Percentiles rank a stretch among this genome's conserved stretches.
Evolutionary conservation across 23 red algal genomes (phyloP).

Genomic region (Chondrus crispus): DNA sequence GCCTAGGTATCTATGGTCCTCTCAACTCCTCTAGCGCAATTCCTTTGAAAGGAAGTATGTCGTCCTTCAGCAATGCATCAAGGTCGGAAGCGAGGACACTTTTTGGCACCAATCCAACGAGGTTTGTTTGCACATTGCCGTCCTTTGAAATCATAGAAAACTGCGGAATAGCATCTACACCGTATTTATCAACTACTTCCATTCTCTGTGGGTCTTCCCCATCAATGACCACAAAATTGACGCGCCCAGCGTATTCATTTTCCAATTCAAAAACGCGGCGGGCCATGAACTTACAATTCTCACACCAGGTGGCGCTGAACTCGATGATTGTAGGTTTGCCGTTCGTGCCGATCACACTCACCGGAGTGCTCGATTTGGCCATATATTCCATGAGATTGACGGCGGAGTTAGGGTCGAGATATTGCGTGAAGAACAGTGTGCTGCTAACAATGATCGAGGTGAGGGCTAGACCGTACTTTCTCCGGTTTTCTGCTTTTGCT

Average conservation of each 20-base stretch:
- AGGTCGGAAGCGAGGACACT: slow-evolving; percentile 37
- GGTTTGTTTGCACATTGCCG: slow-evolving; percentile 27
- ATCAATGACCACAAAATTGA: slow-evolving; percentile 66
- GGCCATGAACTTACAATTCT: slow-evolving; percentile 29
- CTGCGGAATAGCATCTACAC: slow-evolving; percentile 68
- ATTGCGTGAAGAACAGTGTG: background rate
- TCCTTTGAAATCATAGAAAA: slow-evolving; percentile 37
- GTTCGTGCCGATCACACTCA: slow-evolving; percentile 44
- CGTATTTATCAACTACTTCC: slow-evolving; percentile 43
- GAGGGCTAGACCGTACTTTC: background rate
- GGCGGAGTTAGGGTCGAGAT: slow-evolving; percentile 10
- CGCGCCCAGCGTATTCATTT: background rate
- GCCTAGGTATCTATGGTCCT: too few species aligned
- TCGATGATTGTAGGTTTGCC: slow-evolving; percentile 49
- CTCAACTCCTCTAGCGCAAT: slow-evolving; percentile 1
- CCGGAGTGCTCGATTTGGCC: background rate
- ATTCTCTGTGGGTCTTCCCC: slow-evolving; percentile 41
- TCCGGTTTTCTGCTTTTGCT: slow-evolving; percentile 9
- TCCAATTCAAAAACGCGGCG: slow-evolving; percentile 42
- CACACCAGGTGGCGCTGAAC: slow-evolving; percentile 62
- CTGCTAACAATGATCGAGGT: background rate
- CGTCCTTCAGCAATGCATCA: slow-evolving; percentile 42
- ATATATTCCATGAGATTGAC: slow-evolving; percentile 19
- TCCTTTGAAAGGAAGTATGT: slow-evolving; percentile 46
- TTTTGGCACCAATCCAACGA: slow-evolving; percentile 57